phyloP scores from a whole-genome alignment of 176 grass and related monocot genomes.

The Aegilops speltoides region DNA sequence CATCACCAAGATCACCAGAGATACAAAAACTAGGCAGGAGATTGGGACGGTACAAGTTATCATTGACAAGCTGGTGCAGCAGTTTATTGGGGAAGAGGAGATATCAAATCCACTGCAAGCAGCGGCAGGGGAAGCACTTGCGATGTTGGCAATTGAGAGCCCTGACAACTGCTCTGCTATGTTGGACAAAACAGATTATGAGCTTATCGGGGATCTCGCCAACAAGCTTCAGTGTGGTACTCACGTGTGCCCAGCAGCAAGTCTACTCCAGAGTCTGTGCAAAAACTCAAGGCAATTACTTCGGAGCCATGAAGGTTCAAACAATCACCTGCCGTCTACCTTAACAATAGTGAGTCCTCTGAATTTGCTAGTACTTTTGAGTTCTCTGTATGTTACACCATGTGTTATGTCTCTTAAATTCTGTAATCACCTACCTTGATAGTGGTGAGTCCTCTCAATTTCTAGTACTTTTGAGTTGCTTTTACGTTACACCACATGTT shows the following conservation, averaged over 20 bases:
- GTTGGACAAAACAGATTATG: background rate
- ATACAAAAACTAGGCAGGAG: background rate
- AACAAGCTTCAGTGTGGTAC: background rate
- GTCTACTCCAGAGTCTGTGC: background rate
- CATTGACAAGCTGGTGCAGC: background rate
- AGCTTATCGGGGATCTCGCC: background rate
- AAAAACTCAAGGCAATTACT: background rate
- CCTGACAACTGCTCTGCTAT: background rate
- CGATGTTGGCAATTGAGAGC: background rate
- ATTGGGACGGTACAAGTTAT: conserved; percentile 1
- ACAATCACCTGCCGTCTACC: background rate
- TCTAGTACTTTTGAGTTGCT: too few species aligned
- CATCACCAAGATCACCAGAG: background rate
- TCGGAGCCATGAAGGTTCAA: background rate
- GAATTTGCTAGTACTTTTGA: too few species aligned
- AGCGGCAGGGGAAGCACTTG: background rate
- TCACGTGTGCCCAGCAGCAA: background rate
- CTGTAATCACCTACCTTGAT: too few species aligned
- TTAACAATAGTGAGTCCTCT: background rate
- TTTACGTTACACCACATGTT: too few species aligned
- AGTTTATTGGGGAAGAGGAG: background rate
- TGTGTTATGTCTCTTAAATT: background rate
- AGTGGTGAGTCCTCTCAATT: too few species aligned
- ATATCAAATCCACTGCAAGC: background rate
- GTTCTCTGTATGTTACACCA: background rate